Evolutionary conservation across 768 basidiomycete species (phyloP).

Genomic region (Imleria badia): DNA sequence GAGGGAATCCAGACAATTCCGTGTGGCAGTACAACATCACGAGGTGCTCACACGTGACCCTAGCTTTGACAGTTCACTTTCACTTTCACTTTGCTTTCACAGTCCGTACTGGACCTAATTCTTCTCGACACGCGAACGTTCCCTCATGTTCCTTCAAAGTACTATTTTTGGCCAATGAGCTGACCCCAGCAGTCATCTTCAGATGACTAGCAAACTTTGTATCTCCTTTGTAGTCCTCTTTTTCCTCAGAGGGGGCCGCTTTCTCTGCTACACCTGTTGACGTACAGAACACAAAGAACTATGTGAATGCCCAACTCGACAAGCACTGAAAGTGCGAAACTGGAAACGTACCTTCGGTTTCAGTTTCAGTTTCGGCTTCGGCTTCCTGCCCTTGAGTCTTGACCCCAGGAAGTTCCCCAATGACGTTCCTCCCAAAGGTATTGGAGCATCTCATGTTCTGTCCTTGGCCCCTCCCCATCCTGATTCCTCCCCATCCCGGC

Average conservation of each 20-base stretch:
- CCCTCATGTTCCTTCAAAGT: constrained; percentile 93
- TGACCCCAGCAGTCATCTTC: constrained; percentile 74
- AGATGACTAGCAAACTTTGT: constrained; percentile 97
- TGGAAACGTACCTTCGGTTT: constrained; percentile 65
- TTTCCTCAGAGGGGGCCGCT: constrained; percentile 46
- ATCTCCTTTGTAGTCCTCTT: constrained; percentile 84
- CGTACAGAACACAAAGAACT: constrained; percentile 42
- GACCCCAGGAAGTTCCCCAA: constrained; percentile 98
- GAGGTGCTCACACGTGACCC: too few species aligned
- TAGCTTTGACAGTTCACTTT: too few species aligned
- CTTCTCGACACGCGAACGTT: constrained; percentile 96
- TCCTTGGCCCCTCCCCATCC: constrained; percentile 62
- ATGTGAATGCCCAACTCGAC: constrained; percentile 80
- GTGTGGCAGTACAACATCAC: too few species aligned
- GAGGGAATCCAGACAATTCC: too few species aligned
- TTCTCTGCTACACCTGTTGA: constrained; percentile 52
- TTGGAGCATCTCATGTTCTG: constrained; percentile 81
- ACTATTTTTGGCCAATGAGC: constrained; percentile 74
- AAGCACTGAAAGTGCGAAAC: constrained; percentile 19
- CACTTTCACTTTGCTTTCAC: too few species aligned
- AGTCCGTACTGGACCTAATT: too few species aligned
- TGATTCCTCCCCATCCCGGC: constrained; percentile 49
- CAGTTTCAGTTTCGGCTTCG: constrained; percentile 85
- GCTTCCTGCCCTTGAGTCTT: constrained; percentile 93
- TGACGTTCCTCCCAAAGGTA: constrained; percentile 86